A percentile compares a stretch with the other conserved stretches of the same genome.
These are phyloP conservation scores for Hyphopichia buzzinii DNA, from an alignment of 1,139 yeast genomes.

Conservation along the genomic window DNA sequence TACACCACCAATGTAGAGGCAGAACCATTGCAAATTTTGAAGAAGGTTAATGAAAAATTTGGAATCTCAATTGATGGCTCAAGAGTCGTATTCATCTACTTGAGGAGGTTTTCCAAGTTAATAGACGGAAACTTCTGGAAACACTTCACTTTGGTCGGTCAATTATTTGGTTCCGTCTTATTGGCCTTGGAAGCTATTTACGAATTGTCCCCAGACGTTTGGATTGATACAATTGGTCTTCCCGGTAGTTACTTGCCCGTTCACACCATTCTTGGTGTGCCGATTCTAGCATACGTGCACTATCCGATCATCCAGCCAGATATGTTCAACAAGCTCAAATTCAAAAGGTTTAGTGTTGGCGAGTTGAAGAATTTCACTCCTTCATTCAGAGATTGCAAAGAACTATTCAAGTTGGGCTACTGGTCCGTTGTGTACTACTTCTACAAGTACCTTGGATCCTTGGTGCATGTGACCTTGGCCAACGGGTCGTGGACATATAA, in stretches of 20 bases:
- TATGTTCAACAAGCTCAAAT: slow-evolving; percentile 65
- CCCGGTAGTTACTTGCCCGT: slow-evolving; percentile 74
- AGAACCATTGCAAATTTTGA: slow-evolving; percentile 52
- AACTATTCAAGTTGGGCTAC: slow-evolving; percentile 54
- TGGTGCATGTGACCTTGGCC: slow-evolving; percentile 64
- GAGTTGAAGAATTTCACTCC: slow-evolving; percentile 13
- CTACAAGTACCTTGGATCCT: slow-evolving; percentile 67
- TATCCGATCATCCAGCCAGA: slow-evolving; percentile 89
- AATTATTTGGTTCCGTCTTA: slow-evolving; percentile 74
- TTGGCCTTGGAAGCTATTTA: slow-evolving; percentile 70
- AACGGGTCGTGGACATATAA: slow-evolving; percentile 91
- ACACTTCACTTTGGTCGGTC: slow-evolving; percentile 78
- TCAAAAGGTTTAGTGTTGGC: slow-evolving; percentile 17
- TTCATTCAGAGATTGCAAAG: slow-evolving; percentile 18
- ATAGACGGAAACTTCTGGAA: slow-evolving; percentile 80
- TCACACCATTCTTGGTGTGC: slow-evolving; percentile 54
- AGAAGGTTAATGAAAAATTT: slow-evolving; percentile 61
- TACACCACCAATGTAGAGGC: slow-evolving; percentile 71
- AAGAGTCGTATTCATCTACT: slow-evolving; percentile 70
- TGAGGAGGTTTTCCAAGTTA: slow-evolving; percentile 53
- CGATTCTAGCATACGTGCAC: slow-evolving; percentile 85
- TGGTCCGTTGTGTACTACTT: slow-evolving; percentile 65
- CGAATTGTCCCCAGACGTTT: slow-evolving; percentile 79
- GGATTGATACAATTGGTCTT: slow-evolving; percentile 92
- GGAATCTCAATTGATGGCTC: slow-evolving; percentile 52